These are phyloP conservation scores for Choiromyces venosus DNA, from an alignment of 495 filamentous ascomycete genomes.

Conservation along the genomic window DNA sequence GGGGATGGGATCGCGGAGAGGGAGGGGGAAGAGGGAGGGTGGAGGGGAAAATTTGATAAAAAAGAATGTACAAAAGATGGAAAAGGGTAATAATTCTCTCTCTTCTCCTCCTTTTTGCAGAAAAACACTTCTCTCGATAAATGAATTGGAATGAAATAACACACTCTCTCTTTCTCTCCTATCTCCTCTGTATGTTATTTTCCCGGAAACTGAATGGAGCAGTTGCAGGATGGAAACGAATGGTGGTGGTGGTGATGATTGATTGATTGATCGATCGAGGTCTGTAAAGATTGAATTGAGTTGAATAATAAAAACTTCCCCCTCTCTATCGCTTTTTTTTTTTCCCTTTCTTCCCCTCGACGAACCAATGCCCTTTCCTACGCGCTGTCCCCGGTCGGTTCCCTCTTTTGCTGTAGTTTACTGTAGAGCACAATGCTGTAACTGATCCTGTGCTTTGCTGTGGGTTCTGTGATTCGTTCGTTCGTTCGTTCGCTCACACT, in stretches of 20 bases:
- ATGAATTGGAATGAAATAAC: not conserved
- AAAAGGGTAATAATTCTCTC: conserved; percentile 3
- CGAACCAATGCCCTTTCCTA: not conserved
- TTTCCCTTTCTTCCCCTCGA: not conserved
- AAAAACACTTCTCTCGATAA: not conserved
- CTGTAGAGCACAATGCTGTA: not conserved
- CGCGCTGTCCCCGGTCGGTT: not conserved
- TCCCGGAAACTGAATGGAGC: not conserved
- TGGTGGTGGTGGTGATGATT: not conserved
- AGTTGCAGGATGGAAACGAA: not conserved
- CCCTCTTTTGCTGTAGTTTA: not conserved
- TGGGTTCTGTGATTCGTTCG: too few relatives aligned
- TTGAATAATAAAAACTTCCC: not conserved
- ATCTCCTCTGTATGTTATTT: not conserved
- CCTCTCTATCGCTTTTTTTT: not conserved
- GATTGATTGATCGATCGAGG: not conserved
- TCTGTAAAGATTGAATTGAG: not conserved
- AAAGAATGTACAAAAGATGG: not conserved
- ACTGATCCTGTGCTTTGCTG: not conserved
- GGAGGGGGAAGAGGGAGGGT: not conserved
- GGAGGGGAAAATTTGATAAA: not conserved
- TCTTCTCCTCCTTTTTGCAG: not conserved
- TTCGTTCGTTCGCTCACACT: not conserved
- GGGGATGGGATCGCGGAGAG: not conserved
- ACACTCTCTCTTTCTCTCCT: not conserved